These are phyloP conservation scores for Blastobotrys indianensis DNA, from an alignment of 1,139 yeast genomes.

Conservation along the genomic window DNA sequence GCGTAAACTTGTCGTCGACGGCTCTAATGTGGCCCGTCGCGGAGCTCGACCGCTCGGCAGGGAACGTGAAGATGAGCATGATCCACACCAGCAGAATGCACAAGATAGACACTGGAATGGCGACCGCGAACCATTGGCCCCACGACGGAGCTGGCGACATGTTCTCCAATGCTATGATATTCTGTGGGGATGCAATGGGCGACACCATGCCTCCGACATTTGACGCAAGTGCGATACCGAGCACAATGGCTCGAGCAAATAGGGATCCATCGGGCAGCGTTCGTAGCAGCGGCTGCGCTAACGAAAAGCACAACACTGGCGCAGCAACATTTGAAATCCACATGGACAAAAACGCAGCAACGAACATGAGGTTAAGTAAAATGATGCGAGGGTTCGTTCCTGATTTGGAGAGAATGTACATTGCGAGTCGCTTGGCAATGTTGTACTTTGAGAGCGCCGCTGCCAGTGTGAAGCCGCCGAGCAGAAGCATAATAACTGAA, in stretches of 20 bases:
- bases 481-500: slow-evolving; percentile 76
- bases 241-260: slow-evolving; percentile 74
- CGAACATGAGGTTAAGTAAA: slow-evolving; percentile 72
- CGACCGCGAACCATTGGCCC: slow-evolving; percentile 89
- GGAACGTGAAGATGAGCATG: slow-evolving; percentile 61
- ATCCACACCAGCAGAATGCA: slow-evolving; percentile 66
- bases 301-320: slow-evolving; percentile 84
- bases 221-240: slow-evolving; percentile 88
- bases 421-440: slow-evolving; percentile 78
- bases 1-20: slow-evolving; percentile 58
- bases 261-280: slow-evolving; percentile 73
- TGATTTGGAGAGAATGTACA: slow-evolving; percentile 71
- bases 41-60: slow-evolving; percentile 43
- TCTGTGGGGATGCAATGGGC: slow-evolving; percentile 94
- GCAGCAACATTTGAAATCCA: slow-evolving; percentile 97
- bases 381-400: slow-evolving; percentile 81
- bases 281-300: slow-evolving; percentile 80
- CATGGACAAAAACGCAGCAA: slow-evolving; percentile 81
- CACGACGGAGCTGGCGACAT: slow-evolving; percentile 91
- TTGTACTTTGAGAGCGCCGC: slow-evolving; percentile 89
- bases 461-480: slow-evolving; percentile 92
- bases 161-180: slow-evolving; percentile 77
- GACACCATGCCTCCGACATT: slow-evolving; percentile 95
- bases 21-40: slow-evolving; percentile 52
- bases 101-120: slow-evolving; percentile 69